Conservation (phyloP, 208 protist species). For the Leishmania tarentolae region DNA sequence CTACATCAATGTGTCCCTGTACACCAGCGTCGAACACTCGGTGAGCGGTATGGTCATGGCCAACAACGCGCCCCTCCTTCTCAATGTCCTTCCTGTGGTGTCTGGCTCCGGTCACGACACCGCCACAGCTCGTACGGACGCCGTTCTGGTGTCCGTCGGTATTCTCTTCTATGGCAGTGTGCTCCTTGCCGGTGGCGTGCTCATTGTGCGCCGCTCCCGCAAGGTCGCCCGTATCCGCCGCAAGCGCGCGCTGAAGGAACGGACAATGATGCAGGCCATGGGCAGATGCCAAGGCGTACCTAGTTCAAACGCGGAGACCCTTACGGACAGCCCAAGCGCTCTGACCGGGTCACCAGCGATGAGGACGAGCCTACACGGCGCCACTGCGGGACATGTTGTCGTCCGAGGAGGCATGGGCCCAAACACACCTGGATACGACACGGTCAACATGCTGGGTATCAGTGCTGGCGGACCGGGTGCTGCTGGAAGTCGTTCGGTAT, state of each 20-base stretch:
- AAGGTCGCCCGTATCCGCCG: slow-evolving; percentile 38
- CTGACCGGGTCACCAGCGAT: not conserved
- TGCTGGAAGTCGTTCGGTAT: not conserved
- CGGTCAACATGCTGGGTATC: not conserved
- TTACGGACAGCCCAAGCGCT: not conserved
- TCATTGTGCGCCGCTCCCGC: slow-evolving; percentile 37
- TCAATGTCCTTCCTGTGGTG: slow-evolving; percentile 43
- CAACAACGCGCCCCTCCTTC: slow-evolving; percentile 33
- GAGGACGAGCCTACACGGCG: not conserved
- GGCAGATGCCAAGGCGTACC: not conserved
- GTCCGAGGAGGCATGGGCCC: not conserved
- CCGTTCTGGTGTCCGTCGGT: slow-evolving; percentile 38
- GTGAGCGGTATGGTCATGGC: slow-evolving; percentile 4
- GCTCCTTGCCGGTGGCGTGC: slow-evolving; percentile 27
- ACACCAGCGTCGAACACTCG: slow-evolving; percentile 24
- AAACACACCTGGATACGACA: not conserved
- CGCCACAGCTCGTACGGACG: slow-evolving; percentile 10
- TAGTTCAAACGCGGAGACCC: not conserved
- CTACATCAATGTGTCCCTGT: slow-evolving; percentile 41
- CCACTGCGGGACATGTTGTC: not conserved
- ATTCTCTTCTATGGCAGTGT: slow-evolving; percentile 52
- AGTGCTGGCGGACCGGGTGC: not conserved
- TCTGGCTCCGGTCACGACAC: slow-evolving; percentile 17
- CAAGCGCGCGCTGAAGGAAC: slow-evolving; percentile 28
- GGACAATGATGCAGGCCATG: slow-evolving; percentile 13